Conservation (phyloP, 2,329 filamentous ascomycete species). For the Claviceps quebecensis region DNA sequence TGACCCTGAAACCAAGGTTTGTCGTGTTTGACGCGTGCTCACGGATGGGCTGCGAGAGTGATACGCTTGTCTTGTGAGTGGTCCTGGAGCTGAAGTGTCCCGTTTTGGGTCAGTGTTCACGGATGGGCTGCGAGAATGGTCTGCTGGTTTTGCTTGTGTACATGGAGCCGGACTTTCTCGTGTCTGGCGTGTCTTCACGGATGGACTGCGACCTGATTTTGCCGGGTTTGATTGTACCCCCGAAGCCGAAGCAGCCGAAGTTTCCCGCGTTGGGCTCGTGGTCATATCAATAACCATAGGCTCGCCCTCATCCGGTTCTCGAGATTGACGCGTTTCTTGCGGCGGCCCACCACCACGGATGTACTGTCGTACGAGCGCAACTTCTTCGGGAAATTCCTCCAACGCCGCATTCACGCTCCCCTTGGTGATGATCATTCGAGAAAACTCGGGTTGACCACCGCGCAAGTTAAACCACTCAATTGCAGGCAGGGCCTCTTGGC, state of each 20-base stretch:
- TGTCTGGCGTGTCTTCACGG: not conserved
- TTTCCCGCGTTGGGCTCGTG: not conserved
- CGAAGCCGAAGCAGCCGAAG: too few species aligned
- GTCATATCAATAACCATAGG: conserved; percentile 4
- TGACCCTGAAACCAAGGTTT: not conserved
- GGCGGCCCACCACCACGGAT: not conserved
- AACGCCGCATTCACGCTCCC: conserved; percentile 22
- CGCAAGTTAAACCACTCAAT: conserved; percentile 28
- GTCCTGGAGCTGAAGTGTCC: not conserved
- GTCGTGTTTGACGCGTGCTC: too few species aligned
- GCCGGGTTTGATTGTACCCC: too few species aligned
- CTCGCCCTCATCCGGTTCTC: not conserved
- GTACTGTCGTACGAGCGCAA: conserved; percentile 8
- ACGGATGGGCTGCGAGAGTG: not conserved
- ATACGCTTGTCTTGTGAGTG: not conserved
- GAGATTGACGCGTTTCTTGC: not conserved
- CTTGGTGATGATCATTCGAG: conserved; percentile 19
- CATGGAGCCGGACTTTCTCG: not conserved
- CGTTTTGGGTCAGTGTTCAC: not conserved
- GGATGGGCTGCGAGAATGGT: not conserved
- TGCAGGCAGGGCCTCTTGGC: conserved; percentile 19
- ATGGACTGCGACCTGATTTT: too few species aligned
- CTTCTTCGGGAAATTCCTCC: conserved; percentile 19
- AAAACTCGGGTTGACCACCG: conserved; percentile 16
- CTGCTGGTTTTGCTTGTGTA: not conserved